Evolutionary conservation across 1,284 basidiomycete genomes (phyloP), one percentile per base, ranked within the genome.

Genomic region (Trichosporon sp.): DNA sequence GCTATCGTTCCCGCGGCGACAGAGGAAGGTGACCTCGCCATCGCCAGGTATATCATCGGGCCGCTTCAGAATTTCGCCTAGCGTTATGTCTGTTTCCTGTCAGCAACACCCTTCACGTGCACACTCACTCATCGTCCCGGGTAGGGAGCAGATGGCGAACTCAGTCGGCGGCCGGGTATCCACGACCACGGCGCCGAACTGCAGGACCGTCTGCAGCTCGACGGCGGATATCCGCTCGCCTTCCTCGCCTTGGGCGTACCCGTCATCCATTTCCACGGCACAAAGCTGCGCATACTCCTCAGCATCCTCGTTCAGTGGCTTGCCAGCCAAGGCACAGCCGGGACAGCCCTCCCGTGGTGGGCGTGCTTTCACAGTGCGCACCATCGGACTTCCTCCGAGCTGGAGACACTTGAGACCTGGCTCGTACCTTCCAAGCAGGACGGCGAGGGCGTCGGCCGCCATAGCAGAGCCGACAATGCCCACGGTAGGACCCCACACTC

Each of bases 1-100:
- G 0, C 94, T 97, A 81, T 98, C 96, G 80, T 98, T 98, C 0
- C 96, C 96, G 21, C 94, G 86, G 26, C 94, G 88, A 82, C 96
- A 98, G 43, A 98, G 83, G 31, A 98, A 85, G 70, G 89, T 87
- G 70, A 88, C 79, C 46, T 86, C 76, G 1, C 46, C 10, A n/a
- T 64, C 73, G 19, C 68, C 35, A 0, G 74, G 75, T 1, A 79
- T n/a, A 21, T 61, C 54, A 3, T 70, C 61, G 1, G 81, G 80
- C 7, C 71, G 48, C 2, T 76, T 65, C 12, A 84, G 70, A 65
- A 83, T 79, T 12, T 71, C 68, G 0, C 72, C 66, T 11, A 84
- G 77, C 0, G 84, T 81, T 21, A 83, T 77, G 69, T 84, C 83
- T 84, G 71, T 54, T 21, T 4, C 16, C 1, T 0, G 70, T 75